Evolutionary conservation across 768 basidiomycete species (phyloP), one percentile per base, ranked within the genome.

Genomic region (Naematelia encephala): DNA sequence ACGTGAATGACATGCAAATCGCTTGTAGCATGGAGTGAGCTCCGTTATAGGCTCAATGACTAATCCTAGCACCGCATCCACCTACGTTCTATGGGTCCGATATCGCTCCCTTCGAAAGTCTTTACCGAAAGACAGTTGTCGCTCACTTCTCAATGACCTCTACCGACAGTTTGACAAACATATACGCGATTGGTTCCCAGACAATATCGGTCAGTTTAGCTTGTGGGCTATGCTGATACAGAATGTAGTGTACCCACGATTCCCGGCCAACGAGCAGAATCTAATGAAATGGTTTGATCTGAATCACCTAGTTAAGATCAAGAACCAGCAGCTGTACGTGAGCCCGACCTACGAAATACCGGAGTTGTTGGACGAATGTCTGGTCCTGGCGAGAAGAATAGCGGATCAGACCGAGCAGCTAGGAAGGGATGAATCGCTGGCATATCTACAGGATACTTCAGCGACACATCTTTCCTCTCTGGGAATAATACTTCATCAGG

Each of bases 11-110:
- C 28, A 46, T 46, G 25, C 54, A 46, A 11, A 10, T 34, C 23
- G 54, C 44, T 11, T 56, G 54, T 25, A 46, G 43, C 26, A 56
- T 56, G 54, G 45, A 22, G 48, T 50, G 27, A 25, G 48, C 26
- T 4, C 16, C 5, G 27, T 26, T 12, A 5, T 4, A 11, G 5
- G 48, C 16, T 4, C 5, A 23, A 5, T 26, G 3, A 4, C 48
- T 5, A 26, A 27, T 23, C 27, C n/a, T 21, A 25, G 21, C n/a
- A 22, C 54, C 16, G 42, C 26, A 21, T 56, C 25, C 23, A 46
- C 54, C 2, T 46, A 56, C 45, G 22, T 46, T 5, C 11, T 56
- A 22, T 56, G 54, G 54, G 46, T 47, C 22, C 22, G 45, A 43
- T 56, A 26, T 29, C 21, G 44, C 21, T 27, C 22, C 16, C 48